Percentiles rank a stretch among this genome's conserved stretches.
Evolutionary conservation across 2,329 filamentous ascomycete genomes (phyloP).

Genomic region (Coniochaeta prunicola): DNA sequence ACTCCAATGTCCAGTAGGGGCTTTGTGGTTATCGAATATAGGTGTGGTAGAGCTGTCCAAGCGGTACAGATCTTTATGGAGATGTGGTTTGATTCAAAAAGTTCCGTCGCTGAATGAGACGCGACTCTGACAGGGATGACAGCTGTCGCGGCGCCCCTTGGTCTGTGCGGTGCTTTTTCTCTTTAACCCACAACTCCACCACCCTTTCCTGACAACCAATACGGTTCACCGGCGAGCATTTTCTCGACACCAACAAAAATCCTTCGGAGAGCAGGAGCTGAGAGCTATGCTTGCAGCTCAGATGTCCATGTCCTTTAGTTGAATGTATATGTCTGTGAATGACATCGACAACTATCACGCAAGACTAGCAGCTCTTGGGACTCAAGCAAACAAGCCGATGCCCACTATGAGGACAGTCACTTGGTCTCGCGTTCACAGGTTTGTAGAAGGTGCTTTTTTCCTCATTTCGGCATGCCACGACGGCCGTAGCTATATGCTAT

Average conservation of each 20-base stretch:
- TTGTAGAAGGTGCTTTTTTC: background rate
- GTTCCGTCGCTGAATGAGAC: background rate
- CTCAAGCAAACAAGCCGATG: background rate
- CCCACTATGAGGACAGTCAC: background rate
- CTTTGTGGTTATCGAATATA: background rate
- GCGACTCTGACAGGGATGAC: background rate
- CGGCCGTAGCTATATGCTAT: slow-evolving; percentile 43
- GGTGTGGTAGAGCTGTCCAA: background rate
- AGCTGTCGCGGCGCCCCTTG: background rate
- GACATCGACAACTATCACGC: background rate
- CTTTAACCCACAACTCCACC: too few species aligned
- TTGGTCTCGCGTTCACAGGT: background rate
- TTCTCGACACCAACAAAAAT: background rate
- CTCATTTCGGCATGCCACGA: slow-evolving; percentile 35
- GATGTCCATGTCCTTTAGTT: background rate
- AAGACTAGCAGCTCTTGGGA: background rate
- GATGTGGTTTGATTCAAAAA: slow-evolving; percentile 1
- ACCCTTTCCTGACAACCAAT: too few species aligned
- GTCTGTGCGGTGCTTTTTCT: background rate
- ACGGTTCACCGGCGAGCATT: background rate
- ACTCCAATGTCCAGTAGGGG: background rate
- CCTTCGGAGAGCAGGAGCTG: too few species aligned
- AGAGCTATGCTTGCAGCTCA: background rate
- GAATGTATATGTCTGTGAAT: background rate
- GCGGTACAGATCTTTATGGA: background rate